A percentile compares a stretch with the other conserved stretches of the same genome.
Conservation (phyloP, 2,329 filamentous ascomycete species). For the Nemania diffusa region DNA sequence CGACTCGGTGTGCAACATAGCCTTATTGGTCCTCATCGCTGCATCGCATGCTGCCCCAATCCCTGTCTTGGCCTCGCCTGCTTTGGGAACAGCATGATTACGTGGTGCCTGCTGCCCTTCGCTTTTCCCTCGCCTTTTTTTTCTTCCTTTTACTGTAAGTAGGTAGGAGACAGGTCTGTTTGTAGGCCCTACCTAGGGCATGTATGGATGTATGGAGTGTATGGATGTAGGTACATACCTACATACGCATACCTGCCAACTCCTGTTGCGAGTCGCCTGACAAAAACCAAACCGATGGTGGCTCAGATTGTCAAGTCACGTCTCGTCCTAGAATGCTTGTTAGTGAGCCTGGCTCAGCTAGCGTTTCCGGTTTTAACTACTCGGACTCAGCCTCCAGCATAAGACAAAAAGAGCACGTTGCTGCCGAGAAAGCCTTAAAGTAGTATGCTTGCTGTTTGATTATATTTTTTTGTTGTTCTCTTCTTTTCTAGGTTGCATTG, state of each 20-base stretch:
- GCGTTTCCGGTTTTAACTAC: conserved; percentile 9
- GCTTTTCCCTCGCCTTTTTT: no score
- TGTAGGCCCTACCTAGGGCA: no score
- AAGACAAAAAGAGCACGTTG: neutral
- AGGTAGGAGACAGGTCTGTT: no score
- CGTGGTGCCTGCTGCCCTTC: neutral
- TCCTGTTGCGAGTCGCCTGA: conserved; percentile 27
- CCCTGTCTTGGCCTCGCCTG: conserved; percentile 15
- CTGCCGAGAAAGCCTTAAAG: neutral
- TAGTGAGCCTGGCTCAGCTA: conserved; percentile 8
- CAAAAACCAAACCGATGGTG: conserved; percentile 36
- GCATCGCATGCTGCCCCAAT: conserved; percentile 8
- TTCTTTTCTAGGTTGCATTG: neutral
- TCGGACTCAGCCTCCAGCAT: neutral
- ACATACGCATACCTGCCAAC: no score
- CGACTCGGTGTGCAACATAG: conserved; percentile 1
- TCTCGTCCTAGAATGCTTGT: conserved; percentile 6
- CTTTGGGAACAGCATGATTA: neutral
- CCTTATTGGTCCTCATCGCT: conserved; percentile 7
- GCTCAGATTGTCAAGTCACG: conserved; percentile 38
- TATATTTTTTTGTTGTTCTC: neutral
- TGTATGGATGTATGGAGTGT: no score
- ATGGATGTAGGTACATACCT: no score
- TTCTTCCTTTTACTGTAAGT: no score
- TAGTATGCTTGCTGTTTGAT: neutral